A percentile compares a stretch with the other conserved stretches of the same genome.
phyloP scores from a whole-genome alignment of 106 monocot genomes.

The Ottelia alismoides region DNA sequence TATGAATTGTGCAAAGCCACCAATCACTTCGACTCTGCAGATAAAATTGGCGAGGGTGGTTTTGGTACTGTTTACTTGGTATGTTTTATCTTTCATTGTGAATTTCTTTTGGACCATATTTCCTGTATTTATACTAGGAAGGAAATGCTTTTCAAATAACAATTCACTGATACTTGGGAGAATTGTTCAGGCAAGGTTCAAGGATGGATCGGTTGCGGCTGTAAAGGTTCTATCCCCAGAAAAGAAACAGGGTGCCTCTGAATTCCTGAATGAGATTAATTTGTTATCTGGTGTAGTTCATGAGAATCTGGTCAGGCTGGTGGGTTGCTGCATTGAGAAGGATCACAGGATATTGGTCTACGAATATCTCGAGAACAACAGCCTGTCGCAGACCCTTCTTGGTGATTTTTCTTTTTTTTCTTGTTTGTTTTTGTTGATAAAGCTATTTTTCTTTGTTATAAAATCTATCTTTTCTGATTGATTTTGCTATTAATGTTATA shows the following conservation, averaged over 20 bases:
- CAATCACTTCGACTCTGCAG: slow-evolving; percentile 26
- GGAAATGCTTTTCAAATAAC: background rate
- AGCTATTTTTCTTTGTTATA: background rate
- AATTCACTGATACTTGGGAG: background rate
- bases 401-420: slow-evolving; percentile 17
- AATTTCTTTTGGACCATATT: background rate
- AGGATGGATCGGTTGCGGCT: slow-evolving; percentile 50
- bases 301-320: slow-evolving; percentile 55
- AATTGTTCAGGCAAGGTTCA: slow-evolving; percentile 68
- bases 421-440: background rate
- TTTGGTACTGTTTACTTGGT: slow-evolving; percentile 72
- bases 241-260: slow-evolving; percentile 49
- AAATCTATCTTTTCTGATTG: background rate
- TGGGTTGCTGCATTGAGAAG: slow-evolving; percentile 59
- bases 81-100: background rate
- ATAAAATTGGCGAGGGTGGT: slow-evolving; percentile 70
- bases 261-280: slow-evolving; percentile 60
- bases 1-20: slow-evolving; percentile 51
- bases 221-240: slow-evolving; percentile 59
- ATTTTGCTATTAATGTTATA: no score
- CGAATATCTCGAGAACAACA: slow-evolving; percentile 72
- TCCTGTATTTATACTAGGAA: background rate
- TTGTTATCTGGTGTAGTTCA: slow-evolving; percentile 46
- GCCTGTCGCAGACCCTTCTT: slow-evolving; percentile 69
- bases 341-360: slow-evolving; percentile 56